phyloP scores from a whole-genome alignment of 805 yeast genomes.

The Yarrowia osloensis region DNA sequence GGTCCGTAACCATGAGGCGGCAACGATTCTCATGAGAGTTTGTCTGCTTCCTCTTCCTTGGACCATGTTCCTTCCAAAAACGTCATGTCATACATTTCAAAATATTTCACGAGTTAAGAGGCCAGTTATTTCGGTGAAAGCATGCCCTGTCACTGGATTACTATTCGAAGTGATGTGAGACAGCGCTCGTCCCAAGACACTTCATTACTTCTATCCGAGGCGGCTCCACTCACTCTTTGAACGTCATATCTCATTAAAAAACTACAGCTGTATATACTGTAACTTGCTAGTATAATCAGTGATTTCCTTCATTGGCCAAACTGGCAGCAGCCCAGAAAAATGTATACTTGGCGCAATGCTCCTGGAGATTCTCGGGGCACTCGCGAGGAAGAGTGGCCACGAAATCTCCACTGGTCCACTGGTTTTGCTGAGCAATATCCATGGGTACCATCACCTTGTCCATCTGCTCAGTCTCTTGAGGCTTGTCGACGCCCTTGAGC shows the following conservation, averaged over 20 bases:
- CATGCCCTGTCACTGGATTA: too few species aligned
- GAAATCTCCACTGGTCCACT: slow-evolving; percentile 6
- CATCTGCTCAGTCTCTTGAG: slow-evolving; percentile 13
- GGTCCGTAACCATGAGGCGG: too few species aligned
- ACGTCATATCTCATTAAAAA: not conserved
- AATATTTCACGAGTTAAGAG: too few species aligned
- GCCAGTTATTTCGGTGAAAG: too few species aligned
- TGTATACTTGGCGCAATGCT: slow-evolving; percentile 8
- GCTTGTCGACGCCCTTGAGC: slow-evolving; percentile 2
- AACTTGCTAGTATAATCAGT: not conserved
- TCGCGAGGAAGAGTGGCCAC: slow-evolving; percentile 22
- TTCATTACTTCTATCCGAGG: too few species aligned
- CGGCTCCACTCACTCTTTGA: too few species aligned
- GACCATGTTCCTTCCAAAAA: too few species aligned
- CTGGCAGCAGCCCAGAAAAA: slow-evolving; percentile 24
- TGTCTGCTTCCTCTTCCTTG: too few species aligned
- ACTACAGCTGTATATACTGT: not conserved
- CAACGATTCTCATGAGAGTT: too few species aligned
- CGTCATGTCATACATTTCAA: too few species aligned
- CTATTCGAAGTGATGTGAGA: too few species aligned
- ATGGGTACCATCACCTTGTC: slow-evolving; percentile 9
- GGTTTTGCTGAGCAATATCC: not conserved
- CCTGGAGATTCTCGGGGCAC: slow-evolving; percentile 4
- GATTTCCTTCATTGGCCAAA: slow-evolving; percentile 3
- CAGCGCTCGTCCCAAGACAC: too few species aligned